These are phyloP conservation scores for Backusella morwellensis DNA, from an alignment of 192 early-diverging fungal genomes.

Conservation along the genomic window DNA sequence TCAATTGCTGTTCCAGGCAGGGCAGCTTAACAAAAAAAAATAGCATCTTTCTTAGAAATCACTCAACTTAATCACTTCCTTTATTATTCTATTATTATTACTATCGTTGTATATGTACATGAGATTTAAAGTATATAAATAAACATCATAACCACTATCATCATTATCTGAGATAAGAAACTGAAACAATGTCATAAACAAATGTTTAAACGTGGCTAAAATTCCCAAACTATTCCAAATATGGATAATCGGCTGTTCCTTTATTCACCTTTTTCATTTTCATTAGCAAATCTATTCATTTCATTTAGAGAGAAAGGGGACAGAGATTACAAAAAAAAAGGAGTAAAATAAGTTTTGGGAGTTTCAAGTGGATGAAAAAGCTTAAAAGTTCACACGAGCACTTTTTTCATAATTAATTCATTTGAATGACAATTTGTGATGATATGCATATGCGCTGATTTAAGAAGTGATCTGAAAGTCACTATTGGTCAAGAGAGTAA, in stretches of 20 bases:
- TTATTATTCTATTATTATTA: neutral
- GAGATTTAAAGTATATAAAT: neutral
- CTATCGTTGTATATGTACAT: neutral
- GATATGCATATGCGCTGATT: too few species aligned
- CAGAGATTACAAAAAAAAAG: neutral
- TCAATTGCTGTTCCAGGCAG: conserved; percentile 24
- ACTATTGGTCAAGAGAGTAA: too few species aligned
- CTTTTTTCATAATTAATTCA: too few species aligned
- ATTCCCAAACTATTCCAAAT: neutral
- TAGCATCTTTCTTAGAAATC: neutral
- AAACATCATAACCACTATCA: neutral
- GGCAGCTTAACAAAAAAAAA: conserved; percentile 3
- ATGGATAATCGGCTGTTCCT: neutral
- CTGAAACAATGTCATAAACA: neutral
- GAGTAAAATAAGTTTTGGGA: neutral
- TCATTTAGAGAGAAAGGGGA: neutral
- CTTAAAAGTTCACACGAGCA: neutral
- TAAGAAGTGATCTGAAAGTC: too few species aligned
- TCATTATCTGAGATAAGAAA: neutral
- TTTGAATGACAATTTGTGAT: too few species aligned
- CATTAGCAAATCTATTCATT: neutral
- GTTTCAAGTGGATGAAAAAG: neutral
- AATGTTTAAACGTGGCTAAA: neutral
- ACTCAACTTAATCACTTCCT: neutral
- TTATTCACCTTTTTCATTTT: neutral